These are phyloP conservation scores for Malassezia brasiliensis DNA, from an alignment of 1,284 basidiomycete species.

Conservation along the genomic window DNA sequence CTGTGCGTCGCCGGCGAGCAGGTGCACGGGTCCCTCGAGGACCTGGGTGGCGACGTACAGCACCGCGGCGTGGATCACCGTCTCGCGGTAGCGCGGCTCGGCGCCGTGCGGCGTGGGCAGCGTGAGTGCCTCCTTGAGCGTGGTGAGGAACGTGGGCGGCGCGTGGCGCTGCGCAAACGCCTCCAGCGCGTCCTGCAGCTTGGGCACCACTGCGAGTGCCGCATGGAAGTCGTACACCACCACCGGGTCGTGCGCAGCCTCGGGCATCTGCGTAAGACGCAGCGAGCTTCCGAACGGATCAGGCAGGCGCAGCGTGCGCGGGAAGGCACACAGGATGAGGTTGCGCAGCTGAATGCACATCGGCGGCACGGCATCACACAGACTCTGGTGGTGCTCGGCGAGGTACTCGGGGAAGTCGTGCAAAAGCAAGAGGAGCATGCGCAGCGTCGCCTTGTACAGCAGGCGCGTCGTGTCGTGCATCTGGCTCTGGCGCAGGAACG, in stretches of 20 bases:
- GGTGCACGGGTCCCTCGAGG: slow-evolving; percentile 54
- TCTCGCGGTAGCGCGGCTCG: slow-evolving; percentile 68
- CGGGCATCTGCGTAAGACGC: slow-evolving; percentile 59
- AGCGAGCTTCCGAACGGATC: slow-evolving; percentile 60
- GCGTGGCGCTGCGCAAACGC: slow-evolving; percentile 19
- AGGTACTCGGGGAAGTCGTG: slow-evolving; percentile 99
- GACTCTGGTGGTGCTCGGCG: slow-evolving; percentile 87
- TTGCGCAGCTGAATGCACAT: slow-evolving; percentile 94
- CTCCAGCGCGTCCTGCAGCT: slow-evolving; percentile 20
- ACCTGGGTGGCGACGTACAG: slow-evolving; percentile 87
- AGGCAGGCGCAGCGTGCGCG: slow-evolving; percentile 67
- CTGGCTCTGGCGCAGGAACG: slow-evolving; percentile 75
- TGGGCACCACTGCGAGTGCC: slow-evolving; percentile 60
- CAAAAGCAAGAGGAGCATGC: slow-evolving; percentile 82
- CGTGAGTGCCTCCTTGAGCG: slow-evolving; percentile 12
- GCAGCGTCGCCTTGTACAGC: slow-evolving; percentile 82
- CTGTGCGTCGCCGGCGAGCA: slow-evolving; percentile 66
- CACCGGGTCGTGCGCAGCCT: slow-evolving; percentile 79
- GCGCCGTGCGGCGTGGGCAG: slow-evolving; percentile 5
- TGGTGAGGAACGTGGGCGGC: slow-evolving; percentile 15
- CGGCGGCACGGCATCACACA: slow-evolving; percentile 83
- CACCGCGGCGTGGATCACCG: slow-evolving; percentile 81
- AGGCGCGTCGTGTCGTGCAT: slow-evolving; percentile 73
- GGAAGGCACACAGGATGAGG: slow-evolving; percentile 90
- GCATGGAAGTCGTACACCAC: slow-evolving; percentile 82